Evolutionary conservation across 306 rosid genomes (phyloP).

Genomic region (Castanopsis chinensis): DNA sequence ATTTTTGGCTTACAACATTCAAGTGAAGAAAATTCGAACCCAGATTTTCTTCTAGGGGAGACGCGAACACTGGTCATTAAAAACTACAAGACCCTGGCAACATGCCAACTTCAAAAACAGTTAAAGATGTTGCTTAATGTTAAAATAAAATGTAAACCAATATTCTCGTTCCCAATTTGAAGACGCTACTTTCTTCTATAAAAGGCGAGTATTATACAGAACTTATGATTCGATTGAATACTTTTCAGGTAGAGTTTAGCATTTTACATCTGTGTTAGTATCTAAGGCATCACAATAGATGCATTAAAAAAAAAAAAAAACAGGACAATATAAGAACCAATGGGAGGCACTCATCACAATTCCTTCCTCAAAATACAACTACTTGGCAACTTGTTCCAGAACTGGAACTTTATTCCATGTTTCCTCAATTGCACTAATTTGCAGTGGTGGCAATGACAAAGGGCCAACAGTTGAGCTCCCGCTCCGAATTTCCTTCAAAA

Average conservation of each 20-base stretch:
- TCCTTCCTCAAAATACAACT: conserved; percentile 33
- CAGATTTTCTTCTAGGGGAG: no score
- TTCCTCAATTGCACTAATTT: conserved; percentile 53
- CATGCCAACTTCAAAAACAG: no score
- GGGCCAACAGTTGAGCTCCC: conserved; percentile 83
- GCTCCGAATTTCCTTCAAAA: conserved; percentile 84
- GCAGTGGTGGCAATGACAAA: conserved; percentile 88
- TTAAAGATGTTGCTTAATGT: no score
- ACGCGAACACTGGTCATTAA: no score
- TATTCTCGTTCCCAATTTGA: background rate
- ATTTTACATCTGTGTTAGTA: conserved; percentile 65
- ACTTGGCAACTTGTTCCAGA: conserved; percentile 71
- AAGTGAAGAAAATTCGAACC: no score
- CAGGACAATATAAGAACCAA: background rate
- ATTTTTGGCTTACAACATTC: no score
- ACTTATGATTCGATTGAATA: conserved; percentile 39
- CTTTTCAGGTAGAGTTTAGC: conserved; percentile 46
- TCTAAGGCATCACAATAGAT: conserved; percentile 37
- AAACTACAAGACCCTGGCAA: no score
- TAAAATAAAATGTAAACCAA: no score
- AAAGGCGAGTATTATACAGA: conserved; percentile 37
- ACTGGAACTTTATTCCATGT: conserved; percentile 62
- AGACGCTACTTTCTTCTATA: conserved; percentile 10
- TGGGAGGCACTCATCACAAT: conserved; percentile 15
- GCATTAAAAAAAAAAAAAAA: conserved; percentile 26